These are phyloP conservation scores for Annulohypoxylon nitens DNA, from an alignment of 495 filamentous ascomycete species.

Conservation along the genomic window DNA sequence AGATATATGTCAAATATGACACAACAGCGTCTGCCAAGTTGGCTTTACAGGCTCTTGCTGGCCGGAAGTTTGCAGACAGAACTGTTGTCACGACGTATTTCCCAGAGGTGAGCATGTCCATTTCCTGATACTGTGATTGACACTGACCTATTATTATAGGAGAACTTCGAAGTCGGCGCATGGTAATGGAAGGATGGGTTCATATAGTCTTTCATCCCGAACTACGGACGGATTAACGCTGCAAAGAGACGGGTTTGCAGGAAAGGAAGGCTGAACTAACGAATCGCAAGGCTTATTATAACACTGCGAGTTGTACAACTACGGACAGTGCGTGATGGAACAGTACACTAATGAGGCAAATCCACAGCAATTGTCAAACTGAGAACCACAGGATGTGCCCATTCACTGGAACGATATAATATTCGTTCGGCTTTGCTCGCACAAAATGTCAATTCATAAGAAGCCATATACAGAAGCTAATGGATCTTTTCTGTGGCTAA, in stretches of 20 bases:
- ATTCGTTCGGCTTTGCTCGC: slow-evolving; percentile 18
- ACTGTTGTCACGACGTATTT: slow-evolving; percentile 98
- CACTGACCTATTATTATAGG: slow-evolving; percentile 59
- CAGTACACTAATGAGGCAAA: slow-evolving; percentile 30
- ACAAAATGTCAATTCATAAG: neutral
- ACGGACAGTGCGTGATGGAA: slow-evolving; percentile 15
- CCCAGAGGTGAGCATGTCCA: slow-evolving; percentile 75
- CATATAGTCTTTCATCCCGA: slow-evolving; percentile 29
- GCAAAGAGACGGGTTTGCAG: slow-evolving; percentile 17
- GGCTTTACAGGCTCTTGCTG: slow-evolving; percentile 87
- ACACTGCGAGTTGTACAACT: slow-evolving; percentile 41
- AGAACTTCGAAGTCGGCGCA: slow-evolving; percentile 82
- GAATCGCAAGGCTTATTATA: slow-evolving; percentile 16
- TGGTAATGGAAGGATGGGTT: slow-evolving; percentile 66
- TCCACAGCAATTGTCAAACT: slow-evolving; percentile 11
- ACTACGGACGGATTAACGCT: slow-evolving; percentile 43
- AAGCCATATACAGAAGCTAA: neutral
- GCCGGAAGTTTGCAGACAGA: slow-evolving; percentile 92
- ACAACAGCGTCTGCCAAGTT: slow-evolving; percentile 80
- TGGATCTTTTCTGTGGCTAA: neutral
- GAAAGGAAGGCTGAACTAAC: slow-evolving; percentile 13
- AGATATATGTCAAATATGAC: slow-evolving; percentile 97
- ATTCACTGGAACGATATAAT: slow-evolving; percentile 33
- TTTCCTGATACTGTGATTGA: slow-evolving; percentile 3
- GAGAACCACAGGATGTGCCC: slow-evolving; percentile 20